These are phyloP conservation scores for Epicoccum sorghinum DNA, from an alignment of 2,329 filamentous ascomycete species.

Conservation along the genomic window DNA sequence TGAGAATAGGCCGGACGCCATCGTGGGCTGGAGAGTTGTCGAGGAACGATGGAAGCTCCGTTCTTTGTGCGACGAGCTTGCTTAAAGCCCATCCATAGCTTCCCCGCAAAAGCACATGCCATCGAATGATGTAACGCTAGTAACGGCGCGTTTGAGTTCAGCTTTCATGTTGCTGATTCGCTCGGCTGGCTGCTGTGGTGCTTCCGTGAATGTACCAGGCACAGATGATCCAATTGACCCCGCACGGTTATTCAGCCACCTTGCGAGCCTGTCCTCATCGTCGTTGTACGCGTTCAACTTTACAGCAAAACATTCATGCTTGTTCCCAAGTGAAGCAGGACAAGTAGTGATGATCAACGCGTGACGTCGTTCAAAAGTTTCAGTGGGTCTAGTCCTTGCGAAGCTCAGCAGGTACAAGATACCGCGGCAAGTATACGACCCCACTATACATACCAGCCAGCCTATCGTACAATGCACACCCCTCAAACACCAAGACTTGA, in stretches of 20 bases:
- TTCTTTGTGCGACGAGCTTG: constrained; percentile 1
- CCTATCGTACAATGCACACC: constrained; percentile 1
- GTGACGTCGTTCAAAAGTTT: constrained; percentile 12
- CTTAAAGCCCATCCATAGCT: constrained; percentile 15
- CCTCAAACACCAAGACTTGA: constrained; percentile 11
- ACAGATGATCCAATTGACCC: constrained; percentile 14
- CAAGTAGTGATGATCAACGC: not conserved
- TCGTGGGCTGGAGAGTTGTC: not conserved
- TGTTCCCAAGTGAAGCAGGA: constrained; percentile 1
- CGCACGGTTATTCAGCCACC: constrained; percentile 18
- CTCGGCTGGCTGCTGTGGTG: constrained; percentile 5
- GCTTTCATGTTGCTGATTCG: constrained; percentile 9
- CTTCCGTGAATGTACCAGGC: constrained; percentile 9
- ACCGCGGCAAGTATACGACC: constrained; percentile 5
- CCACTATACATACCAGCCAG: not conserved
- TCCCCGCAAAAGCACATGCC: constrained; percentile 20
- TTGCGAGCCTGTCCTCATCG: not conserved
- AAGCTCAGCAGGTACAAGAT: not conserved
- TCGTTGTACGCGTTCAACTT: not conserved
- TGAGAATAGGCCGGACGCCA: constrained; percentile 17
- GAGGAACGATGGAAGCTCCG: not conserved
- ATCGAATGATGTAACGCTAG: constrained; percentile 19
- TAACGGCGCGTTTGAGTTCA: constrained; percentile 7
- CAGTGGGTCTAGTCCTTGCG: constrained; percentile 4
- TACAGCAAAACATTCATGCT: not conserved